A percentile compares a stretch with the other conserved stretches of the same genome.
Conservation (phyloP, 768 basidiomycete genomes). For the Daedaleopsis nitida region DNA sequence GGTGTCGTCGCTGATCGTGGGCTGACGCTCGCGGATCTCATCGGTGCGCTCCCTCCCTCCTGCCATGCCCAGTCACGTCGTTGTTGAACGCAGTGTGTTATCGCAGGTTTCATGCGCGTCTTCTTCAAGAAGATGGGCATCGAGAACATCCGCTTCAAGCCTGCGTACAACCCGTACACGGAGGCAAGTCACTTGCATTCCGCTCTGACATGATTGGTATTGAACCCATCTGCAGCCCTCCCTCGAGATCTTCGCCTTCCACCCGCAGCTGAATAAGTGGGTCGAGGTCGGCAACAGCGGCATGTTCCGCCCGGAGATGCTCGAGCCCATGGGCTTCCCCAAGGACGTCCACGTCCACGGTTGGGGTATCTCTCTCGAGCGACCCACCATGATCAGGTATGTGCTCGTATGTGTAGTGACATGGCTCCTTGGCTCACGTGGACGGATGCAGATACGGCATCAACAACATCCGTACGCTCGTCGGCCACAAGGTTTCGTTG, state of each 20-base stretch:
- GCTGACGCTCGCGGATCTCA: constrained; percentile 91
- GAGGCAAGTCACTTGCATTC: constrained; percentile 48
- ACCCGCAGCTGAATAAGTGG: constrained; percentile 91
- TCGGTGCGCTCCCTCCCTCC: constrained; percentile 55
- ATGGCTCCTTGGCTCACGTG: neutral
- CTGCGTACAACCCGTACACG: constrained; percentile 98
- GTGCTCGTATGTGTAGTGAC: constrained; percentile 24
- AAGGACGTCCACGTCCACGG: constrained; percentile 96
- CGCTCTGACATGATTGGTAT: constrained; percentile 4
- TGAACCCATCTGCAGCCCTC: constrained; percentile 63
- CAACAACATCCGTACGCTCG: constrained; percentile 93
- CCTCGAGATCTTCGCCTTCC: constrained; percentile 98
- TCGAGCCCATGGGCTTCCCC: constrained; percentile 98
- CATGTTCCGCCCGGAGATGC: constrained; percentile 99
- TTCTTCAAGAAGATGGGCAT: constrained; percentile 99
- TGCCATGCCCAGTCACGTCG: neutral
- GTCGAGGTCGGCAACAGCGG: constrained; percentile 99
- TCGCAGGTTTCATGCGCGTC: constrained; percentile 88
- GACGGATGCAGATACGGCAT: constrained; percentile 77
- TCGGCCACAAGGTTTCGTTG: constrained; percentile 95
- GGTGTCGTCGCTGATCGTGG: constrained; percentile 96
- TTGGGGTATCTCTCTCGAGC: constrained; percentile 92
- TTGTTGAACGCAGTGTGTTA: no score
- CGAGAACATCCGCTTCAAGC: constrained; percentile 93
- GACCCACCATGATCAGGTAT: constrained; percentile 98